Conservation (phyloP, 2,329 filamentous ascomycete genomes). For the Colletotrichum tropicale region DNA sequence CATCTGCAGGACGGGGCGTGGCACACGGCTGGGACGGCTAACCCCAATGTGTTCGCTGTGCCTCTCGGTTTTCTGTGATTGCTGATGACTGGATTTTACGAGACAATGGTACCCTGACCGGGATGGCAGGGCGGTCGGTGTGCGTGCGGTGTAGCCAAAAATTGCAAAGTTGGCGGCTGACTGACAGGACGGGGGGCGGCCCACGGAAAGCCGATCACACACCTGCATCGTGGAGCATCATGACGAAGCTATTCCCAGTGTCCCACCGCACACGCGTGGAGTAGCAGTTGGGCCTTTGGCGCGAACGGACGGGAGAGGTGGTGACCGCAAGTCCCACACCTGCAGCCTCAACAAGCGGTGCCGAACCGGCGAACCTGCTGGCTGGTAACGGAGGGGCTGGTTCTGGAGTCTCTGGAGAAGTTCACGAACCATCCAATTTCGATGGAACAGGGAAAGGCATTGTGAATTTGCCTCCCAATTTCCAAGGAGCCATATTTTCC, state of each 20-base stretch:
- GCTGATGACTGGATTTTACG: background rate
- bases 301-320: background rate
- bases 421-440: background rate
- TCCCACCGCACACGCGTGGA: background rate
- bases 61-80: background rate
- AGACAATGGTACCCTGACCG: conserved; percentile 8
- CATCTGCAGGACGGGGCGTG: conserved; percentile 1
- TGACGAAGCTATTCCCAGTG: conserved; percentile 6
- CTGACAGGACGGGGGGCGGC: background rate
- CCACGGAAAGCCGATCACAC: background rate
- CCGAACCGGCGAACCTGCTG: background rate
- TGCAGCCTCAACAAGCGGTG: background rate
- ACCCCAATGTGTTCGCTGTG: background rate
- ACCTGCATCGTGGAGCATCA: background rate
- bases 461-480: background rate
- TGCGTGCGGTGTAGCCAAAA: background rate
- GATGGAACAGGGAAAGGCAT: background rate
- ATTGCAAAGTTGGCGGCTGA: background rate
- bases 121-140: background rate
- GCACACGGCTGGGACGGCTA: background rate
- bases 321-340: background rate
- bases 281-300: background rate
- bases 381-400: background rate
- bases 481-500: background rate
- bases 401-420: background rate